These are phyloP conservation scores for Corylus heterophylla DNA, from an alignment of 306 rosid genomes.

Conservation along the genomic window DNA sequence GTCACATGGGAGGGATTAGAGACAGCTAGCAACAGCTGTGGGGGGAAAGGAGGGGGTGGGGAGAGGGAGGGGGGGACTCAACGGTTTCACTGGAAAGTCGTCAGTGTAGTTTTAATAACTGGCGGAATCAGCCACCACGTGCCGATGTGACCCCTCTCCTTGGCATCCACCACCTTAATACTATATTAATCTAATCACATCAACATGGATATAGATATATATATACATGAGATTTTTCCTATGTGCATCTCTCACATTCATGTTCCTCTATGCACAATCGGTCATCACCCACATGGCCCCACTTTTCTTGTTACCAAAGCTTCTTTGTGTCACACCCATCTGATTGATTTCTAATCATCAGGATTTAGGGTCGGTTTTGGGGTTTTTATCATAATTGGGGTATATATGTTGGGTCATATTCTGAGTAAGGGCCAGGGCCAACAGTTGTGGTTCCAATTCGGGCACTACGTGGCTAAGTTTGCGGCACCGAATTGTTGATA, in stretches of 20 bases:
- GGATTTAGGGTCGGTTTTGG: not conserved
- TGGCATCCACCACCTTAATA: conserved; percentile 36
- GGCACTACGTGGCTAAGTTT: too few relatives aligned
- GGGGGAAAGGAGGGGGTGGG: not conserved
- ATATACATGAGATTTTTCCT: not conserved
- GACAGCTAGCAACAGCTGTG: conserved; percentile 99
- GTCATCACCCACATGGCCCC: conserved; percentile 5
- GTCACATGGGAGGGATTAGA: conserved; percentile 78
- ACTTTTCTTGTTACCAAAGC: conserved; percentile 24
- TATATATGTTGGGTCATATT: too few relatives aligned
- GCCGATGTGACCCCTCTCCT: conserved; percentile 83
- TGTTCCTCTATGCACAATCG: not conserved
- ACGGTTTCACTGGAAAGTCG: conserved; percentile 61
- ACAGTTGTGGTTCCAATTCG: too few relatives aligned
- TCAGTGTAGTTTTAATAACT: conserved; percentile 42
- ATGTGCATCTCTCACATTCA: not conserved
- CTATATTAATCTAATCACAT: conserved; percentile 6
- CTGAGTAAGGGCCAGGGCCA: too few relatives aligned
- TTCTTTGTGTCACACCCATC: conserved; percentile 9
- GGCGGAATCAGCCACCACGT: conserved; percentile 81
- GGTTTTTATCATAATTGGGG: too few relatives aligned
- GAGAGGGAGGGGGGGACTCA: conserved; percentile 26
- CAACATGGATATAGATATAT: not conserved
- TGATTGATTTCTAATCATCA: conserved; percentile 15
- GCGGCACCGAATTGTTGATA: too few relatives aligned